Evolutionary conservation across 31 red algal genomes (phyloP).

Genomic region (Porphyra umbilicalis): DNA sequence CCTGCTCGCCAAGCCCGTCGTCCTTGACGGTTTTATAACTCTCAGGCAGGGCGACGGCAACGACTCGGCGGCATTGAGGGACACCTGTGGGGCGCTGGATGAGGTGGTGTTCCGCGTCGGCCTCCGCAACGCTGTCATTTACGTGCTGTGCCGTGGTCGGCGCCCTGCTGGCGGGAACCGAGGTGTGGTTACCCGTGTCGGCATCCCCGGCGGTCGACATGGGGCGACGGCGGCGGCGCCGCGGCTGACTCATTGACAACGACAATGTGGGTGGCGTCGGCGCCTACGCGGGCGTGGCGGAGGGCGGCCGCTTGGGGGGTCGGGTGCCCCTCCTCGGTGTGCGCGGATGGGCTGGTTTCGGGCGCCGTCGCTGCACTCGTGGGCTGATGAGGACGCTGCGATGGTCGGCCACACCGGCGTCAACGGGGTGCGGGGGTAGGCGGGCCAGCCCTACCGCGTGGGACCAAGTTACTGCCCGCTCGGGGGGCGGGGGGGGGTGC

Average conservation of each 20-base stretch:
- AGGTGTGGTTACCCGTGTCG: background rate
- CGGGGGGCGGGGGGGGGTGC: too few relatives aligned
- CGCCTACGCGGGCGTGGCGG: too few relatives aligned
- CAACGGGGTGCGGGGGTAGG: too few relatives aligned
- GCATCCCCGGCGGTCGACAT: background rate
- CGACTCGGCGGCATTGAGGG: background rate
- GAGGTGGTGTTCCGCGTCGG: background rate
- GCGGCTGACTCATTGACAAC: background rate
- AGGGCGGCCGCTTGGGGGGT: too few relatives aligned
- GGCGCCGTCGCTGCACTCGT: too few relatives aligned
- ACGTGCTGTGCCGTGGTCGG: background rate
- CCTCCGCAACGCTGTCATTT: background rate
- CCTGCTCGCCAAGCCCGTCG: background rate
- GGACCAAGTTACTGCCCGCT: too few relatives aligned
- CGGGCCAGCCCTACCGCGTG: too few relatives aligned
- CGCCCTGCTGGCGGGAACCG: background rate
- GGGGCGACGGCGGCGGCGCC: background rate
- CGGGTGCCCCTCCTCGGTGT: too few relatives aligned
- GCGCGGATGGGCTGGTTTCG: too few relatives aligned
- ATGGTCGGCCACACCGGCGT: too few relatives aligned
- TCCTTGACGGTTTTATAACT: background rate
- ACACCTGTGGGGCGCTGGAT: background rate
- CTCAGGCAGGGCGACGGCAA: background rate
- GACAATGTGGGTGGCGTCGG: too few relatives aligned
- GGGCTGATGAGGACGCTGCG: too few relatives aligned